Base-by-base conservation (phyloP, 2,329 filamentous ascomycete genomes). In the Ceratocystis destructans region DNA sequence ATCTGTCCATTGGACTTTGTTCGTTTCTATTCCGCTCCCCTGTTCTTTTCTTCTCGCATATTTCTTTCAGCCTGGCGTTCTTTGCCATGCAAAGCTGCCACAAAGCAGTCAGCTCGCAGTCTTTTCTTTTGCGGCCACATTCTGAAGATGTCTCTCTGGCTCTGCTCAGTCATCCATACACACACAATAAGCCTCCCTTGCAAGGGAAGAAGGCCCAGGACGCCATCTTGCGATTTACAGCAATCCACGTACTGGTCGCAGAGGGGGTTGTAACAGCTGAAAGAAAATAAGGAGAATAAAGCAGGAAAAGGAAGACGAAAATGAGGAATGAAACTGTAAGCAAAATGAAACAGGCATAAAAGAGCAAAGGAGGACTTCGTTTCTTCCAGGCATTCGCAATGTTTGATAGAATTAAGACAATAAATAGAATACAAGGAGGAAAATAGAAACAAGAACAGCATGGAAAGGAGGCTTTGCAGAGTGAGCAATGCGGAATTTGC, bases 1-100 rank as follows among this genome's bases (percentile, higher is more conserved):
- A 41, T 41, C 37, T 15, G 3, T 15, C 37, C 12, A 41, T 41
- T 15, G 37, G 37, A 41, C 37, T 5, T 41, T 4, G 37, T 10
- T 41, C 10, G 37, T 41, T 41, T 41, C 37, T 41, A 41, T 41
- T 41, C 37, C 5, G 46, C 46, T 20, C 8, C 20, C 20, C 5
- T 41, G 12, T 41, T 41, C 37, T 41, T 41, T 41, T 41, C 37
- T 10, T 41, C n/a, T 17, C 48, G 48, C n/a, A n/a, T n/a, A n/a
- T 22, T 22, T 53, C 53, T 33, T 57, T 57, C 53, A 57, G 53
- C 53, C 53, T 25, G 53, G 53, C 28, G 53, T 57, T n/a, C 53
- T 57, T 57, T 57, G n/a, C 6, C 48, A n/a, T 50, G 48, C 48
- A 50, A 50, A 25, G 48, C 20, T 50, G 48, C 48, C 48, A 50